A percentile compares a stretch with the other conserved stretches of the same genome.
Conservation (phyloP, 768 basidiomycete species). For the Imleria badia region DNA sequence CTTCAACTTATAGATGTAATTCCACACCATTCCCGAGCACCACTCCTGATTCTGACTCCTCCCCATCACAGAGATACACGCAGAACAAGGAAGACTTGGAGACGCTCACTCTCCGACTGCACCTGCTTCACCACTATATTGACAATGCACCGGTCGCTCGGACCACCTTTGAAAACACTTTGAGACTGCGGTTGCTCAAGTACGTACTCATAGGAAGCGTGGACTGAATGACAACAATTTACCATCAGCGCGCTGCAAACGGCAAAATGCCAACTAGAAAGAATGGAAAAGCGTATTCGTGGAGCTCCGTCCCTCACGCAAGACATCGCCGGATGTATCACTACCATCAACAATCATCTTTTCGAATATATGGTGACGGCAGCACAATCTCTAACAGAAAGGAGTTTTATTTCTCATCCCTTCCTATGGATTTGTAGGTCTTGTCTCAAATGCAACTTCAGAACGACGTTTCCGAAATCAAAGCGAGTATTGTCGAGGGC, state of each 20-base stretch:
- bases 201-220: neutral
- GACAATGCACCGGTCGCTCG: neutral
- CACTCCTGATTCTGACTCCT: too few relatives aligned
- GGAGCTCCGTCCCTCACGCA: neutral
- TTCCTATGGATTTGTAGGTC: neutral
- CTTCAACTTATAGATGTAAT: too few relatives aligned
- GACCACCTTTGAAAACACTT: neutral
- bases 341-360: neutral
- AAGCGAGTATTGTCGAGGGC: neutral
- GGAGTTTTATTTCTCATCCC: too few relatives aligned
- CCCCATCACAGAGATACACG: too few relatives aligned
- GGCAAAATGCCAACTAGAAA: neutral
- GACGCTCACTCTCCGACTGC: neutral
- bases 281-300: neutral
- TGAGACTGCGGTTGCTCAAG: neutral
- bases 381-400: too few relatives aligned
- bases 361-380: neutral
- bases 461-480: neutral
- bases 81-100: conserved; percentile 2
- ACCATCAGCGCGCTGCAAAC: neutral
- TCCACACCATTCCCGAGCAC: too few relatives aligned
- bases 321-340: neutral
- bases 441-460: conserved; percentile 1
- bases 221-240: too few relatives aligned
- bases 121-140: neutral